Evolutionary conservation across 805 yeast species (phyloP).

Genomic region (Wickerhamomyces chaumierensis): DNA sequence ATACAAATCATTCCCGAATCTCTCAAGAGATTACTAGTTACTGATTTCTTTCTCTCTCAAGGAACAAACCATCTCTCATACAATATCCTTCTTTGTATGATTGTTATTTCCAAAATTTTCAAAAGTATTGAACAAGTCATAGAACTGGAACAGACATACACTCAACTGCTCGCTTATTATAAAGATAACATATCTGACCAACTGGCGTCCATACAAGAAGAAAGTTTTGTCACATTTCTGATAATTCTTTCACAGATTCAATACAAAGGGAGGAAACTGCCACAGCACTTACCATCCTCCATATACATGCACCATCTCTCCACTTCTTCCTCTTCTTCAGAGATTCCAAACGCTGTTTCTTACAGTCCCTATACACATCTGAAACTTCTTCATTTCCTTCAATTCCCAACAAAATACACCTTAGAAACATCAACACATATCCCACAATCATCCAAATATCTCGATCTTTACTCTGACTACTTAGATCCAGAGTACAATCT

Average conservation of each 20-base stretch:
- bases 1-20: not conserved
- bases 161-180: too few relatives aligned
- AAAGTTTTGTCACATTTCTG: not conserved
- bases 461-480: not conserved
- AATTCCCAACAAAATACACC: not conserved
- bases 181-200: too few relatives aligned
- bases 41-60: conserved; percentile 1
- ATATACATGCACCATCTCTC: not conserved
- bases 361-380: not conserved
- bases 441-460: not conserved
- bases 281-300: too few relatives aligned
- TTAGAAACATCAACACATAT: not conserved
- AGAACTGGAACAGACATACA: not conserved
- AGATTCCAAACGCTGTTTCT: too few relatives aligned
- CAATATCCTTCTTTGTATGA: too few relatives aligned
- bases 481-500: not conserved
- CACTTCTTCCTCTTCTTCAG: not conserved
- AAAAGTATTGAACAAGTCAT: too few relatives aligned
- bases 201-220: too few relatives aligned
- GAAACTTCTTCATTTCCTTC: not conserved
- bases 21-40: conserved; percentile 19
- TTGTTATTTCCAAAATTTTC: too few relatives aligned
- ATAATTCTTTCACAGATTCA: not conserved
- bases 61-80: not conserved
- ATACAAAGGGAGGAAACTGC: too few relatives aligned